Conservation (phyloP, 192 early-diverging fungal genomes). For the Entomortierella chlamydospora region DNA sequence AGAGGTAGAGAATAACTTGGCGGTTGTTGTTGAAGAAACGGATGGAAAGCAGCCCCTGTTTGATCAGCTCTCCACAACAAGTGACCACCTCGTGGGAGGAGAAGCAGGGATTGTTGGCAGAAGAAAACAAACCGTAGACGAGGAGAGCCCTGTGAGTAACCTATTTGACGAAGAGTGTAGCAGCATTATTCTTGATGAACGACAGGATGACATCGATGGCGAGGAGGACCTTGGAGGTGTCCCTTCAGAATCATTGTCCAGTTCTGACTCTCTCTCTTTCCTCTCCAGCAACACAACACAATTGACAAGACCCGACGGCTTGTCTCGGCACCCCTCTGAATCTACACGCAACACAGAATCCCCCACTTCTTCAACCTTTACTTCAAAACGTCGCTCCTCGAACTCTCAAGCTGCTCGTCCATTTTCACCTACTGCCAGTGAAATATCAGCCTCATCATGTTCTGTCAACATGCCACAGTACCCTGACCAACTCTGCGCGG, state of each 20-base stretch:
- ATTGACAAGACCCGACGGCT: constrained; percentile 25
- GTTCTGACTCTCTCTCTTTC: constrained; percentile 21
- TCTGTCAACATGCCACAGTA: constrained; percentile 2
- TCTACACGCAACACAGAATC: neutral
- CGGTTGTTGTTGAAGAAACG: constrained; percentile 31
- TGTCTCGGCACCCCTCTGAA: neutral
- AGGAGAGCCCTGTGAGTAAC: constrained; percentile 7
- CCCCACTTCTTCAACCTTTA: constrained; percentile 4
- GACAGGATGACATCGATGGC: neutral
- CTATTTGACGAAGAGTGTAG: constrained; percentile 30
- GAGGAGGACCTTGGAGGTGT: constrained; percentile 10
- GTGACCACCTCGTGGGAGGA: constrained; percentile 1
- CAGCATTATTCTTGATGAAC: constrained; percentile 8
- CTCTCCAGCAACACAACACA: constrained; percentile 29
- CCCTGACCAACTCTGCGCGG: too few species aligned
- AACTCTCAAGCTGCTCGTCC: constrained; percentile 9
- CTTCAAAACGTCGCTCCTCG: neutral
- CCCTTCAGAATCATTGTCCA: constrained; percentile 34
- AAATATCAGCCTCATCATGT: constrained; percentile 13
- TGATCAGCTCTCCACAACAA: constrained; percentile 13
- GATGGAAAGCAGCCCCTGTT: constrained; percentile 25
- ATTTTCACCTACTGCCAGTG: constrained; percentile 17
- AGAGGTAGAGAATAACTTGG: constrained; percentile 50
- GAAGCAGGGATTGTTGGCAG: neutral
- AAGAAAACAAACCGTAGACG: neutral